Percentiles rank a stretch among this genome's conserved stretches.
Evolutionary conservation across 768 basidiomycete species (phyloP).

Genomic region (Xanthoconium purpureum): DNA sequence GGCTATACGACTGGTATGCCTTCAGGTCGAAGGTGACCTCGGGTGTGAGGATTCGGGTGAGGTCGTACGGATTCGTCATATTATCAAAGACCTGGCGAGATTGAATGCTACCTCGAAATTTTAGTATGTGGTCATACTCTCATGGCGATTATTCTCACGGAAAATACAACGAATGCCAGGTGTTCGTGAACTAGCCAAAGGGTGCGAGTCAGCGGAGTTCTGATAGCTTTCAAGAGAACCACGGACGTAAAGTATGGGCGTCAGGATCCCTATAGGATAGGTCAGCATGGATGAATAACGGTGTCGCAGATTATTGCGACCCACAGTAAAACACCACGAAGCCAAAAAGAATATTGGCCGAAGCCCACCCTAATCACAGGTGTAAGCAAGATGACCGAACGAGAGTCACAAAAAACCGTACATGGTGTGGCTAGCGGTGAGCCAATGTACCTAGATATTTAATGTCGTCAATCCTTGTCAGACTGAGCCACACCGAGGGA

Average conservation of each 20-base stretch:
- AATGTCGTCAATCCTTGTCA: background rate
- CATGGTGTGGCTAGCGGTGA: conserved; percentile 70
- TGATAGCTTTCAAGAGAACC: conserved; percentile 39
- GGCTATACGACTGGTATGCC: conserved; percentile 54
- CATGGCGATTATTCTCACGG: conserved; percentile 39
- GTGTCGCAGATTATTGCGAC: background rate
- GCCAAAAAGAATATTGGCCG: conserved; percentile 65
- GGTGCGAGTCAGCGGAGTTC: background rate
- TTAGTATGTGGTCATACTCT: background rate
- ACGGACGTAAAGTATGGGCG: conserved; percentile 46
- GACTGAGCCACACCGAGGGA: background rate
- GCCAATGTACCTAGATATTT: conserved; percentile 23
- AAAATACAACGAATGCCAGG: conserved; percentile 57
- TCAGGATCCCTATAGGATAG: conserved; percentile 26
- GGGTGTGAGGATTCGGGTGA: conserved; percentile 51
- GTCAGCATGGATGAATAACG: background rate
- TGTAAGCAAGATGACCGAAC: background rate
- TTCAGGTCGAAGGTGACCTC: conserved; percentile 52
- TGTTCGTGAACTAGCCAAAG: conserved; percentile 52
- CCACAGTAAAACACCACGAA: conserved; percentile 72
- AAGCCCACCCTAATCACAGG: conserved; percentile 56
- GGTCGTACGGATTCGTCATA: conserved; percentile 52
- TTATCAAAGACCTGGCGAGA: conserved; percentile 65
- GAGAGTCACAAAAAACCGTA: conserved; percentile 5
- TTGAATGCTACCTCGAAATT: conserved; percentile 43